Evolutionary conservation across 495 filamentous ascomycete species (phyloP).

Genomic region (Hypoxylon cercidicola): DNA sequence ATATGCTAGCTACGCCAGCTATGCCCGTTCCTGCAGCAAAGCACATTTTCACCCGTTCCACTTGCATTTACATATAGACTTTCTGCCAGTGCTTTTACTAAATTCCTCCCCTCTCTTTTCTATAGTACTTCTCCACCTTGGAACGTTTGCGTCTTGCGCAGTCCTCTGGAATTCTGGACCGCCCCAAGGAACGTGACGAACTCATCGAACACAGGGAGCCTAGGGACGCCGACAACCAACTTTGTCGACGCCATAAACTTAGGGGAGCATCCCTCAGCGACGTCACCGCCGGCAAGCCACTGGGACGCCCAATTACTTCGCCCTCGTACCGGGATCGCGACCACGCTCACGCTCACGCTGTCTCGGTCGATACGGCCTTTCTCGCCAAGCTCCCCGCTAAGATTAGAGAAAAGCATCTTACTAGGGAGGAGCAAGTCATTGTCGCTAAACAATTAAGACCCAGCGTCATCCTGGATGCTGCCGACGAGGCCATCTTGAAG

Average conservation of each 20-base stretch:
- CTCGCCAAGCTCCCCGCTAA: conserved; percentile 77
- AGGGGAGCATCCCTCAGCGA: conserved; percentile 51
- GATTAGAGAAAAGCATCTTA: conserved; percentile 75
- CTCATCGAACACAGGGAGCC: too few species aligned
- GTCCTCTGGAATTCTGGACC: conserved; percentile 50
- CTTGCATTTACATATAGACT: background rate
- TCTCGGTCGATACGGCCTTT: conserved; percentile 73
- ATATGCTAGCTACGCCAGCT: conserved; percentile 7
- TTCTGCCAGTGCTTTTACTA: conserved; percentile 29
- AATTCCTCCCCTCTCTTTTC: conserved; percentile 24
- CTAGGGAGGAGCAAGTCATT: conserved; percentile 74
- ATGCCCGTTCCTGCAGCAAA: conserved; percentile 44
- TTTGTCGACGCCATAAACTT: conserved; percentile 50
- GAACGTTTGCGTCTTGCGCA: conserved; percentile 72
- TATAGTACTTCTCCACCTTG: conserved; percentile 74
- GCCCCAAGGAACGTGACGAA: conserved; percentile 26
- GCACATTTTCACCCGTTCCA: conserved; percentile 33
- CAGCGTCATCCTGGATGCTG: conserved; percentile 73
- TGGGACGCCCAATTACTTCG: conserved; percentile 40
- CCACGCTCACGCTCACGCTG: conserved; percentile 52
- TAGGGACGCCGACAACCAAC: conserved; percentile 48
- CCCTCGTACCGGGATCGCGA: conserved; percentile 49
- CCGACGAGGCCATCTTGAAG: conserved; percentile 72
- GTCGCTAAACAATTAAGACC: conserved; percentile 66
- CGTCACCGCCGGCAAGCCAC: conserved; percentile 51